These are phyloP conservation scores for Ulmus americana DNA, from an alignment of 331 rosid species.

Conservation along the genomic window DNA sequence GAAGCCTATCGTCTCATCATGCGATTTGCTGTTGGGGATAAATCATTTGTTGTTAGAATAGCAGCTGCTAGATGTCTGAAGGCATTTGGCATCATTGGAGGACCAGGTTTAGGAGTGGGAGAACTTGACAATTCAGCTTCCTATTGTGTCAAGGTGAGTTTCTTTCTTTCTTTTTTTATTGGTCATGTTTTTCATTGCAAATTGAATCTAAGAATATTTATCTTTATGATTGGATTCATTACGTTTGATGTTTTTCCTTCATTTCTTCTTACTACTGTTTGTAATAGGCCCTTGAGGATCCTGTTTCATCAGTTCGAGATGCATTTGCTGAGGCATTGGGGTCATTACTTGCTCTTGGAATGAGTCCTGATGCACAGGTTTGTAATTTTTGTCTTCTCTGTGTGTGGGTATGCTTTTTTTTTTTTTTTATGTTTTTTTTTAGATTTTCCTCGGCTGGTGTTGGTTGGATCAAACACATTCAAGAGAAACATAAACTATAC, in stretches of 20 bases:
- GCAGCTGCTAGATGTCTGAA: constrained; percentile 95
- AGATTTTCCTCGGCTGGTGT: background rate
- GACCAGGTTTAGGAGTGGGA: constrained; percentile 79
- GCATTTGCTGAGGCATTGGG: constrained; percentile 97
- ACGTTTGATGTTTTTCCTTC: constrained; percentile 26
- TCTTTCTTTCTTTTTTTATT: constrained; percentile 27
- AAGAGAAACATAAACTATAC: background rate
- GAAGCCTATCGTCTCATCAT: constrained; percentile 84
- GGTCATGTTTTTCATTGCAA: background rate
- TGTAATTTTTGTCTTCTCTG: constrained; percentile 20
- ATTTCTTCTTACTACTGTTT: constrained; percentile 33
- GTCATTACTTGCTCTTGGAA: constrained; percentile 95
- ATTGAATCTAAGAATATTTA: constrained; percentile 4
- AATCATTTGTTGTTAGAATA: constrained; percentile 87
- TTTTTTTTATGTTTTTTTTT: background rate
- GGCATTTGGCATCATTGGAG: constrained; percentile 84
- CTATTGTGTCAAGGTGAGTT: constrained; percentile 74
- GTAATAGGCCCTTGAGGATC: constrained; percentile 84
- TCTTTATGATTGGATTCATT: constrained; percentile 19
- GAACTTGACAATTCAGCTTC: constrained; percentile 89
- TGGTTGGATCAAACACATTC: background rate
- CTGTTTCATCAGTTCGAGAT: constrained; percentile 82
- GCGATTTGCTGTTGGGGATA: constrained; percentile 74
- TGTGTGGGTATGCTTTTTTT: too few relatives aligned
- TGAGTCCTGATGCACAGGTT: constrained; percentile 96